These are phyloP conservation scores for Entophlyctis luteolus DNA, from an alignment of 192 early-diverging fungal genomes.

Conservation along the genomic window DNA sequence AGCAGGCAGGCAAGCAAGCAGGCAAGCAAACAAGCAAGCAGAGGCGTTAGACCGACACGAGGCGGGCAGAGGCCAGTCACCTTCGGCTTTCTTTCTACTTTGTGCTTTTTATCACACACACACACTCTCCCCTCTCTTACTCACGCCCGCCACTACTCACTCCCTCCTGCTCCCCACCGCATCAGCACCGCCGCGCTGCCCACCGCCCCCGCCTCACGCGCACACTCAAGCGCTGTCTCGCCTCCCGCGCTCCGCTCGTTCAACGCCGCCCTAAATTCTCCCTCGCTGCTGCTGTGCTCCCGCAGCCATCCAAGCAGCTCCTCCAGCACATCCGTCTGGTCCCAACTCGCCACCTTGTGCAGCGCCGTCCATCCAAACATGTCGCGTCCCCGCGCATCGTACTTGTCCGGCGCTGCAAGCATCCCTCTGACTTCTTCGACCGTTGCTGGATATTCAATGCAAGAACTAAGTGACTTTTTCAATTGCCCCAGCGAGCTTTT, in stretches of 20 bases:
- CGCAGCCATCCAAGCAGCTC: not conserved
- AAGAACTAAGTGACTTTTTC: not conserved
- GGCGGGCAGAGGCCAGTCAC: no score
- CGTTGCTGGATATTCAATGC: constrained; percentile 10
- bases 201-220: not conserved
- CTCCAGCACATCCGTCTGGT: not conserved
- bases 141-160: no score
- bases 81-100: no score
- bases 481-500: not conserved
- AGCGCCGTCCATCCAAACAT: constrained; percentile 16
- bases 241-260: not conserved
- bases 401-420: not conserved
- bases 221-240: not conserved
- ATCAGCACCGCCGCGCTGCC: not conserved
- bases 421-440: not conserved
- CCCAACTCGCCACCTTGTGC: constrained; percentile 12
- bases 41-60: no score
- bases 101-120: no score
- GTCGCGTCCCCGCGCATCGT: not conserved
- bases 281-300: not conserved
- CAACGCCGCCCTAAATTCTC: not conserved
- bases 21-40: no score
- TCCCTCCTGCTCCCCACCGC: no score
- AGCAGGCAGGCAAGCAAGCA: no score
- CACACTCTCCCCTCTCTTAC: no score